Evolutionary conservation across 805 yeast genomes (phyloP), one percentile per base, ranked within the genome.

Genomic region (Kodamaea leandrae): DNA sequence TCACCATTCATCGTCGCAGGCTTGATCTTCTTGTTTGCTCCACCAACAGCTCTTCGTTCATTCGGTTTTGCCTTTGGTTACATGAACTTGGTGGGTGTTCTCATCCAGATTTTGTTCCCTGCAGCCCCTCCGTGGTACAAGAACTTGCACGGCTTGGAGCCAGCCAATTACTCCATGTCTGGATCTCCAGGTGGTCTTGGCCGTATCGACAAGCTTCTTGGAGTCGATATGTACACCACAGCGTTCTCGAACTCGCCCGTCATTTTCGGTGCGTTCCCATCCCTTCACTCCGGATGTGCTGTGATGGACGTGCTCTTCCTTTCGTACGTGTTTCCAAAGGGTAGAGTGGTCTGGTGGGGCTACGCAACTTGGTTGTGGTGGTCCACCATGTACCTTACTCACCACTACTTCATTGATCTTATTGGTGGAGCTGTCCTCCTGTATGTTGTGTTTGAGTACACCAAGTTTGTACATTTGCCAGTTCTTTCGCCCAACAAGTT

Each of bases 81-180:
- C 68, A 85, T 89, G 91, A 93, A 91, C 63, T 63, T 90, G 49
- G 60, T 80, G 38, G 98, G 97, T 32, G 97, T 91, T 23, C 55
- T 84, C 25, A 77, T 78, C 42, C 98, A 93, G 66, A 74, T 88
- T 50, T 47, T 82, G 4, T 88, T 87, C 60, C 96, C 99, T 4
- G 86, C 93, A 37, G 97, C 98, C 40, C 95, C 99, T 10, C 99
- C 99, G 14, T 91, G 99, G 99, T 91, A 91, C 60, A 85, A 86
- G 54, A 79, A 79, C 44, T 61, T 82, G 36, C 83, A 91, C 58
- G 96, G 96, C 1, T 73, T 90, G 45, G 83, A 78, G 41, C 93
- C 96, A 21, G 98, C 98, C 2, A 80, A 88, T 63, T 91, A 91
- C 63, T 70, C 82, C 40, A 89, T 91, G 96, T 71, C 73, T 36